Evolutionary conservation across 768 basidiomycete species (phyloP).

Genomic region (Lentinula boryana): DNA sequence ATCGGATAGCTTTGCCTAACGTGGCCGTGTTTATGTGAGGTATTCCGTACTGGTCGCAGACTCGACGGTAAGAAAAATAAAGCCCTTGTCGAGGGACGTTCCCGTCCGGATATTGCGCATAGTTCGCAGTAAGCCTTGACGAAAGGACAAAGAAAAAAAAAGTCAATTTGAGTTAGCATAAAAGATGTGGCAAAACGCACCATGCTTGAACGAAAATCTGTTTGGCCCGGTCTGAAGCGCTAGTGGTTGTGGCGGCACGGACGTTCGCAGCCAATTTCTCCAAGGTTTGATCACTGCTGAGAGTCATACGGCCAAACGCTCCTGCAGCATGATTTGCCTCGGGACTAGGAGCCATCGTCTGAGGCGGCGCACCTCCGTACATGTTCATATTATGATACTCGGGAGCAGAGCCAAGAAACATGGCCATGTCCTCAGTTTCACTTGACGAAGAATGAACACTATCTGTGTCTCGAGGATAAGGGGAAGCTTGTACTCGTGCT

Average conservation of each 20-base stretch:
- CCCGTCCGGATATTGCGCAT: conserved; percentile 86
- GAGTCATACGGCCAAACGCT: conserved; percentile 71
- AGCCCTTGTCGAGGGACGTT: conserved; percentile 92
- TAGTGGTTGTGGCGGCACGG: conserved; percentile 83
- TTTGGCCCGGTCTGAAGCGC: conserved; percentile 86
- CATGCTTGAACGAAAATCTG: conserved; percentile 93
- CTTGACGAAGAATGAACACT: conserved; percentile 83
- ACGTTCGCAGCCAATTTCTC: conserved; percentile 87
- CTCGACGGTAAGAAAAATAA: conserved; percentile 87
- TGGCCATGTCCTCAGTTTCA: conserved; percentile 83
- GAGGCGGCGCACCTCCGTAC: conserved; percentile 41
- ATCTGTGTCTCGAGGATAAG: conserved; percentile 82
- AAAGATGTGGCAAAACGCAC: conserved; percentile 36
- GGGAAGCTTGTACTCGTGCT: conserved; percentile 70
- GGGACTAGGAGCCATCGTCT: conserved; percentile 39
- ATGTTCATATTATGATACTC: conserved; percentile 68
- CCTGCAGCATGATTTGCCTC: conserved; percentile 62
- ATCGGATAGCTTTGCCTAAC: conserved; percentile 88
- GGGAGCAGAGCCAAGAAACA: conserved; percentile 55
- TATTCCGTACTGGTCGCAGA: conserved; percentile 90
- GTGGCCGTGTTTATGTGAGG: conserved; percentile 96
- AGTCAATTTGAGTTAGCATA: background rate
- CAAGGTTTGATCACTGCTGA: conserved; percentile 71
- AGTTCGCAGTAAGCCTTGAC: conserved; percentile 78
- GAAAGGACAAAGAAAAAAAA: conserved; percentile 12